These are phyloP conservation scores for Aspergillus alliaceus DNA, from an alignment of 2,329 filamentous ascomycete genomes.

Conservation along the genomic window DNA sequence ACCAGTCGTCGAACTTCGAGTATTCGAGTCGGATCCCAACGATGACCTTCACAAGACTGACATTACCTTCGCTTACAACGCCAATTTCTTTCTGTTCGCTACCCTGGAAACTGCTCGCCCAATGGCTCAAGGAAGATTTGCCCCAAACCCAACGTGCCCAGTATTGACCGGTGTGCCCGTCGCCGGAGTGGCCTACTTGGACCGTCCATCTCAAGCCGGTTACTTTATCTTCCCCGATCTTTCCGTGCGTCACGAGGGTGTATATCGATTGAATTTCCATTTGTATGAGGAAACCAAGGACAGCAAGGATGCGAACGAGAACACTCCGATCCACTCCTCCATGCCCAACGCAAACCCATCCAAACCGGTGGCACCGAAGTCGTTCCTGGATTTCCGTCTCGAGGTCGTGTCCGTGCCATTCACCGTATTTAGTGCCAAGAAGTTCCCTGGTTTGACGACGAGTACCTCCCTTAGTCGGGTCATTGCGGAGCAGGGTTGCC, in stretches of 20 bases:
- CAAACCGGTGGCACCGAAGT: slow-evolving; percentile 47
- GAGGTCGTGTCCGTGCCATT: slow-evolving; percentile 88
- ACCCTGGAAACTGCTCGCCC: slow-evolving; percentile 83
- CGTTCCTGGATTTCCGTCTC: slow-evolving; percentile 77
- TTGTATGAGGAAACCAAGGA: slow-evolving; percentile 94
- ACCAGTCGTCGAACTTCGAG: slow-evolving; percentile 86
- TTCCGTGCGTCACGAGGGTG: slow-evolving; percentile 91
- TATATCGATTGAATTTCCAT: slow-evolving; percentile 87
- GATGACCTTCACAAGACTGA: slow-evolving; percentile 63
- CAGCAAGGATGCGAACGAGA: slow-evolving; percentile 70
- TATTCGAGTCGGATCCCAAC: slow-evolving; percentile 65
- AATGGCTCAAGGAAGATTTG: slow-evolving; percentile 77
- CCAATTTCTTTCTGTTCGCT: slow-evolving; percentile 96
- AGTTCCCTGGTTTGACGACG: slow-evolving; percentile 90
- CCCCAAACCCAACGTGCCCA: slow-evolving; percentile 67
- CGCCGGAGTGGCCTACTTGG: slow-evolving; percentile 92
- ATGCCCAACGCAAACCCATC: slow-evolving; percentile 26
- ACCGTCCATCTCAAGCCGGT: slow-evolving; percentile 74
- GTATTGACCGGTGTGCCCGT: slow-evolving; percentile 93
- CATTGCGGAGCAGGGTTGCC: slow-evolving; percentile 94
- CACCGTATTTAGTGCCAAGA: slow-evolving; percentile 93
- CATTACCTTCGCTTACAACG: slow-evolving; percentile 87
- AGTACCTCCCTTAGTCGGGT: slow-evolving; percentile 86
- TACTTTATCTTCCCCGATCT: slow-evolving; percentile 99
- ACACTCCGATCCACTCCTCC: slow-evolving; percentile 42